phyloP scores from a whole-genome alignment of 352 stramenopile genomes.

The Globisporangium polare region DNA sequence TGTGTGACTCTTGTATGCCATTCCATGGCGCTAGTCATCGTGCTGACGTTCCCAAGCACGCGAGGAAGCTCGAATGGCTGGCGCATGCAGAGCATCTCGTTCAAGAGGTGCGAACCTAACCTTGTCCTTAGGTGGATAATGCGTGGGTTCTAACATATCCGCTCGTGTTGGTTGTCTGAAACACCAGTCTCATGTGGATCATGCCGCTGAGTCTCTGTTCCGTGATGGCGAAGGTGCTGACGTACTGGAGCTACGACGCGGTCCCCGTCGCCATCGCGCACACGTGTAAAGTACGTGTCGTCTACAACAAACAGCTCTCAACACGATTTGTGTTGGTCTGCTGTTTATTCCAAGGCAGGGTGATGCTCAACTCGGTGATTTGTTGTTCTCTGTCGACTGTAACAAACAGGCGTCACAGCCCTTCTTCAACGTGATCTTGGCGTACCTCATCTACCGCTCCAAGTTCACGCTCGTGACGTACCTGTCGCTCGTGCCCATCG shows the following conservation, averaged over 20 bases:
- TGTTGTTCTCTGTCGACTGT: neutral
- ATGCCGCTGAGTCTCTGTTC: conserved; percentile 76
- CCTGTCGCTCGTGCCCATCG: conserved; percentile 76
- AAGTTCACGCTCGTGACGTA: conserved; percentile 74
- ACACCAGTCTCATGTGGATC: conserved; percentile 62
- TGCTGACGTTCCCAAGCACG: conserved; percentile 63
- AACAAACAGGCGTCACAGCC: conserved; percentile 61
- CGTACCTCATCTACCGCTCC: conserved; percentile 67
- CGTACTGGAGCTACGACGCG: conserved; percentile 87
- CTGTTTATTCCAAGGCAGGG: too few species aligned
- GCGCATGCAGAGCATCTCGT: conserved; percentile 58
- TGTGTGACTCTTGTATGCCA: conserved; percentile 3
- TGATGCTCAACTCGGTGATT: neutral
- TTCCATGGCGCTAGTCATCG: conserved; percentile 37
- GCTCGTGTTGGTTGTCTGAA: neutral
- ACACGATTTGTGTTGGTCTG: neutral
- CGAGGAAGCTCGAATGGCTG: conserved; percentile 38
- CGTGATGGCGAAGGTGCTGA: conserved; percentile 77
- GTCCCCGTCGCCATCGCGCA: conserved; percentile 82
- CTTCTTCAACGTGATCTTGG: conserved; percentile 84
- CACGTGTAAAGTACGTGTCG: conserved; percentile 63
- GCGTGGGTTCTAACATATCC: neutral
- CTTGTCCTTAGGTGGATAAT: conserved; percentile 4
- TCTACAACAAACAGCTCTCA: neutral
- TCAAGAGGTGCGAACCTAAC: conserved; percentile 25